These are phyloP conservation scores for Cyathus striatus DNA, from an alignment of 768 basidiomycete species.

Conservation along the genomic window DNA sequence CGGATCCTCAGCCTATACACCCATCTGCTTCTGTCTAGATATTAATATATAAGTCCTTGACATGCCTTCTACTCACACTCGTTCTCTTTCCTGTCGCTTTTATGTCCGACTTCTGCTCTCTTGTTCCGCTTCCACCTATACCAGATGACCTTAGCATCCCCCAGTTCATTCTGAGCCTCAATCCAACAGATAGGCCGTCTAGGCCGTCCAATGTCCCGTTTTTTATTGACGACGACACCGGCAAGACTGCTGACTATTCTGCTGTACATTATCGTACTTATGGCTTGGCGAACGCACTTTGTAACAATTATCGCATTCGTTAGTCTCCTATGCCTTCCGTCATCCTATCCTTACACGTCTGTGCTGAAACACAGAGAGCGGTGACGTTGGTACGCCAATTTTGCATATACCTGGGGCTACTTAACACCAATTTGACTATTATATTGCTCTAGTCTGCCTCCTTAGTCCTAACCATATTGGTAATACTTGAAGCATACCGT, in stretches of 20 bases:
- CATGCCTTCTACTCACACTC: not conserved
- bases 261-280: slow-evolving; percentile 48
- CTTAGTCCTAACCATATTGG: slow-evolving; percentile 64
- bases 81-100: slow-evolving; percentile 2
- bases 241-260: slow-evolving; percentile 33
- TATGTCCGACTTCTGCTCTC: slow-evolving; percentile 30
- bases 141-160: slow-evolving; percentile 62
- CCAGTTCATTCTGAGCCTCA: slow-evolving; percentile 55
- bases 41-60: no score
- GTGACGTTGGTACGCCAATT: slow-evolving; percentile 49
- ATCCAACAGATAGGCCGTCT: slow-evolving; percentile 36
- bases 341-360: slow-evolving; percentile 2
- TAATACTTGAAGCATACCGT: slow-evolving; percentile 14
- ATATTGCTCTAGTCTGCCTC: slow-evolving; percentile 43
- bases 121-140: slow-evolving; percentile 32
- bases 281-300: slow-evolving; percentile 50
- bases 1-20: no score
- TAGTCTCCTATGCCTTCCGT: slow-evolving; percentile 5
- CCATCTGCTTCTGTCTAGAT: no score
- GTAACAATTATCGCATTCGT: slow-evolving; percentile 45
- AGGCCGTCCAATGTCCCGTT: slow-evolving; percentile 43
- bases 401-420: no score
- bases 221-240: slow-evolving; percentile 55
- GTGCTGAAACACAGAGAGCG: slow-evolving; percentile 28
- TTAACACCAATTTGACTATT: not conserved